A percentile compares a stretch with the other conserved stretches of the same genome.
Evolutionary conservation across 495 filamentous ascomycete genomes (phyloP).

Genomic region (Neurospora tetraspora): DNA sequence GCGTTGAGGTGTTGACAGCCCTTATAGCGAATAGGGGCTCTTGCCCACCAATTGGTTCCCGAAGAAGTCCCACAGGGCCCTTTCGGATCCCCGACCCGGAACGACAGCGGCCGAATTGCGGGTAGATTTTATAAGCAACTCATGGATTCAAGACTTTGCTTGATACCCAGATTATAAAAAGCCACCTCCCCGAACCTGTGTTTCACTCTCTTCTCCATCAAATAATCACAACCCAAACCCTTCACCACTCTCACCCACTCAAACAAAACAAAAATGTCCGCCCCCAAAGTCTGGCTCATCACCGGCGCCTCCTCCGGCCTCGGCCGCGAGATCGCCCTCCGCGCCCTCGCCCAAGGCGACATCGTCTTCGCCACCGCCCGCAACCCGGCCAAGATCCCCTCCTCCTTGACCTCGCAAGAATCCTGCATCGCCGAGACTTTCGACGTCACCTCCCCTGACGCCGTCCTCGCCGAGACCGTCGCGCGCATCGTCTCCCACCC

Average conservation of each 20-base stretch:
- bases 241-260: not conserved
- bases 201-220: not conserved
- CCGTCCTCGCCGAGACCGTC: slow-evolving; percentile 20
- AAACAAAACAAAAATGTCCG: not conserved
- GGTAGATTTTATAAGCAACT: not conserved
- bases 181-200: not conserved
- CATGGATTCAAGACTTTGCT: not conserved
- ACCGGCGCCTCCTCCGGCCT: slow-evolving; percentile 46
- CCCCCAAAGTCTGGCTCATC: slow-evolving; percentile 30
- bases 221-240: not conserved
- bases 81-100: not conserved
- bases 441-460: slow-evolving; percentile 18
- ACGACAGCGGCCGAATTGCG: not conserved
- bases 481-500: not conserved
- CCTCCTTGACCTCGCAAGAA: not conserved
- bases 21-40: not conserved
- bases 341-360: slow-evolving; percentile 34
- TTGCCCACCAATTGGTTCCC: not conserved
- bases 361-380: slow-evolving; percentile 35
- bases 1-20: not conserved
- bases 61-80: not conserved
- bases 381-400: slow-evolving; percentile 5
- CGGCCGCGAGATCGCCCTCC: slow-evolving; percentile 32
- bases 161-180: not conserved
- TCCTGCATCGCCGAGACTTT: slow-evolving; percentile 24